Percentiles rank a stretch among this genome's conserved stretches.
Conservation (phyloP, 1,284 basidiomycete genomes). For the Trametes pubescens region DNA sequence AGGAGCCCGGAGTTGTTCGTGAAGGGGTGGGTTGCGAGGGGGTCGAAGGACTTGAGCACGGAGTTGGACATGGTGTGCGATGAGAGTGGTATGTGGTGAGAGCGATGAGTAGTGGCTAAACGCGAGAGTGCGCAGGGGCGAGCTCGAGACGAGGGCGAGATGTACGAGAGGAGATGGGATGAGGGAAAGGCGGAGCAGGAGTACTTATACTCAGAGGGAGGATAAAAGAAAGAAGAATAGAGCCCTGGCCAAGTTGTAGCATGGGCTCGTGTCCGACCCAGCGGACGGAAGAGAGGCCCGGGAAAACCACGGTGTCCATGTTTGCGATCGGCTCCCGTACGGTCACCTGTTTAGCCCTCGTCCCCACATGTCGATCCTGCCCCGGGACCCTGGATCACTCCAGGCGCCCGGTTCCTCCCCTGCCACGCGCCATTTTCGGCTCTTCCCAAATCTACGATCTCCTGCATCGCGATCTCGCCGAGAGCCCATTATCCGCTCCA, state of each 20-base stretch:
- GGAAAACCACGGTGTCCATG: constrained; percentile 21
- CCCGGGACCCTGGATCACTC: neutral
- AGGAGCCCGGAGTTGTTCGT: constrained; percentile 61
- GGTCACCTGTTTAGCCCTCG: constrained; percentile 21
- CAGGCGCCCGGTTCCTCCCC: constrained; percentile 11
- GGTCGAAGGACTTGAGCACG: constrained; percentile 60
- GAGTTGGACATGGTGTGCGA: constrained; percentile 44
- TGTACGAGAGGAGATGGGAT: constrained; percentile 6
- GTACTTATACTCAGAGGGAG: constrained; percentile 26
- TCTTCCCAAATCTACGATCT: constrained; percentile 24
- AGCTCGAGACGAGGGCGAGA: constrained; percentile 2
- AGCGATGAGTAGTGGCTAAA: constrained; percentile 9
- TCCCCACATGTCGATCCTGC: neutral
- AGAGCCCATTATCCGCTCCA: constrained; percentile 2
- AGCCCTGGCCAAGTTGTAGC: neutral
- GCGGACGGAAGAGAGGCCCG: constrained; percentile 24
- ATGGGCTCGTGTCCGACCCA: constrained; percentile 16
- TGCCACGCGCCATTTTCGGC: constrained; percentile 4
- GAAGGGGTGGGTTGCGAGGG: constrained; percentile 67
- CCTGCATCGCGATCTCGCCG: constrained; percentile 23
- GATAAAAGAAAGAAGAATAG: constrained; percentile 12
- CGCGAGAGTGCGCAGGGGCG: constrained; percentile 3
- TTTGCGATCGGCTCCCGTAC: constrained; percentile 12
- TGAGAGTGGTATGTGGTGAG: constrained; percentile 2
- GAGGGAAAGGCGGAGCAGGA: constrained; percentile 1